These are phyloP conservation scores for Vigna nakashimae DNA, from an alignment of 306 rosid genomes.

Conservation along the genomic window DNA sequence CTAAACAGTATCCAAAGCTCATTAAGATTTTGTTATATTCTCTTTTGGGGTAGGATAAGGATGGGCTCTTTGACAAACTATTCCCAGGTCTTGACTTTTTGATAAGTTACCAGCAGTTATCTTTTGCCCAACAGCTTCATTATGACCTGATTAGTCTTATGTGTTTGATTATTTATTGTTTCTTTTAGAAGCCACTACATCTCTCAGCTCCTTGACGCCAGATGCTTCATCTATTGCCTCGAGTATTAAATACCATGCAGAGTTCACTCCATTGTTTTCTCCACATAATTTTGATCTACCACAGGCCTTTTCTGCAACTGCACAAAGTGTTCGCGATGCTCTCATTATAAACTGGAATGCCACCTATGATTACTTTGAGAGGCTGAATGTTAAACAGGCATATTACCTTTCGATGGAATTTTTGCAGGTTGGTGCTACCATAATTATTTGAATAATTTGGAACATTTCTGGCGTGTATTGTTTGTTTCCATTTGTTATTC, in stretches of 20 bases:
- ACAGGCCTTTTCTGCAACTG: slow-evolving; percentile 86
- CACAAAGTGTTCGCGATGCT: slow-evolving; percentile 90
- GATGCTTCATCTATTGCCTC: slow-evolving; percentile 81
- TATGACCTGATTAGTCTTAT: slow-evolving; percentile 37
- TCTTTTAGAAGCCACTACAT: slow-evolving; percentile 57
- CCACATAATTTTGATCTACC: slow-evolving; percentile 78
- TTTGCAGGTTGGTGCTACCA: slow-evolving; percentile 74
- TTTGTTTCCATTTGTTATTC: slow-evolving; percentile 39
- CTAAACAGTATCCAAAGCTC: neutral
- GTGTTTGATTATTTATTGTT: slow-evolving; percentile 21
- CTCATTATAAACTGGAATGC: slow-evolving; percentile 91
- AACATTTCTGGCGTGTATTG: slow-evolving; percentile 36
- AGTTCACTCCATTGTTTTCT: slow-evolving; percentile 88
- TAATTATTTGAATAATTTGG: slow-evolving; percentile 17
- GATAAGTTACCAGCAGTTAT: slow-evolving; percentile 28
- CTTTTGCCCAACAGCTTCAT: slow-evolving; percentile 12
- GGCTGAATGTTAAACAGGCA: slow-evolving; percentile 86
- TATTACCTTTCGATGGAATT: slow-evolving; percentile 98
- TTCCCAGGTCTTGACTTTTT: neutral
- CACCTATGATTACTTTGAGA: slow-evolving; percentile 75
- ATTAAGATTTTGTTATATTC: neutral
- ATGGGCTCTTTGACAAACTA: slow-evolving; percentile 22
- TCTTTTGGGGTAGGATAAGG: neutral
- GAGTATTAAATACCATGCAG: slow-evolving; percentile 92
- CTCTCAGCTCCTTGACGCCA: slow-evolving; percentile 51